Evolutionary conservation across 768 basidiomycete genomes (phyloP).

Genomic region (Neoboletus brunneissimus): DNA sequence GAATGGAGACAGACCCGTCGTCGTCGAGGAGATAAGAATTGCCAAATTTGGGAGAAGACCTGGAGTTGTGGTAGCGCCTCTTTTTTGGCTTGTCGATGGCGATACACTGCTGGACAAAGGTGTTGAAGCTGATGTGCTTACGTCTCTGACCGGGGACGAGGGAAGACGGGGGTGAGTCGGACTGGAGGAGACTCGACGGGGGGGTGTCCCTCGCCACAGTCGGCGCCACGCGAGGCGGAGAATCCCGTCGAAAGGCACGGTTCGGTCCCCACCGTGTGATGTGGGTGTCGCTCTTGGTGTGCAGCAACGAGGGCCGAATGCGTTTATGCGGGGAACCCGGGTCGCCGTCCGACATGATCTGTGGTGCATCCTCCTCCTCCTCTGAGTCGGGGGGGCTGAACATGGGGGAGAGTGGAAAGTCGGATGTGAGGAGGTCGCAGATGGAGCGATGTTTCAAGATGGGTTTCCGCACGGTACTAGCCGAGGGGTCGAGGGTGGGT

Average conservation of each 20-base stretch:
- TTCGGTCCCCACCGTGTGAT: slow-evolving; percentile 55
- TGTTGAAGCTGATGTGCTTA: slow-evolving; percentile 96
- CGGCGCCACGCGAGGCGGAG: slow-evolving; percentile 59
- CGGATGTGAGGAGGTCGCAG: slow-evolving; percentile 80
- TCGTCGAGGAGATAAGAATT: slow-evolving; percentile 40
- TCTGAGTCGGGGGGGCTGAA: slow-evolving; percentile 59
- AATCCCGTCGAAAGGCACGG: slow-evolving; percentile 54
- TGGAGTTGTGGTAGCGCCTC: slow-evolving; percentile 18
- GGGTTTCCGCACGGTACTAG: slow-evolving; percentile 57
- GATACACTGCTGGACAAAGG: slow-evolving; percentile 95
- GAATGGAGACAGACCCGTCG: slow-evolving; percentile 53
- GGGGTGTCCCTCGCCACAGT: slow-evolving; percentile 5
- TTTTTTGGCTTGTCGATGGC: slow-evolving; percentile 74
- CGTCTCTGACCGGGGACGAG: slow-evolving; percentile 45
- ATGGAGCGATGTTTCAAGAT: slow-evolving; percentile 96
- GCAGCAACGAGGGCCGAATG: slow-evolving; percentile 57
- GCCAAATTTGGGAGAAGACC: slow-evolving; percentile 23
- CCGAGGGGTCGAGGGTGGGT: slow-evolving; percentile 15
- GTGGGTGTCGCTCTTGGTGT: slow-evolving; percentile 89
- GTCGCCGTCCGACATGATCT: slow-evolving; percentile 24
- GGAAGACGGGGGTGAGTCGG: slow-evolving; percentile 19
- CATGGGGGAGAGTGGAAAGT: slow-evolving; percentile 60
- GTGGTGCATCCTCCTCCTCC: slow-evolving; percentile 36
- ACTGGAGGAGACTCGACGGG: slow-evolving; percentile 9
- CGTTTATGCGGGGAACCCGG: background rate